Percentiles rank a stretch among this genome's conserved stretches.
Conservation (phyloP, 1,139 yeast genomes). For the Kodamaea sp. region DNA sequence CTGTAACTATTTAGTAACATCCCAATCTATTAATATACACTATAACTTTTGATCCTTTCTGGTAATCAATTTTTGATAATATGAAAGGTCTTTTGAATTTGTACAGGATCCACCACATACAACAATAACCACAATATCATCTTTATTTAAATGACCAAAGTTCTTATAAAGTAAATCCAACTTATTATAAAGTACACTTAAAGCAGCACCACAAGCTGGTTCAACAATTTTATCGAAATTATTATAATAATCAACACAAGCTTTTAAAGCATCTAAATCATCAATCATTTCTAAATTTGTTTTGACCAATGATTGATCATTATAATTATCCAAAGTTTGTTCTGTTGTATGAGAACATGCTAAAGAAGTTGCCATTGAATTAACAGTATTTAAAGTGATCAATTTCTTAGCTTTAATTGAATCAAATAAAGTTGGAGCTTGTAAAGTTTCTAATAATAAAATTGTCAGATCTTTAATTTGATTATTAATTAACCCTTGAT, state of each 20-base stretch:
- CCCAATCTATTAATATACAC: neutral
- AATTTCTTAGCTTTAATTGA: slow-evolving; percentile 46
- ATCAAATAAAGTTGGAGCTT: slow-evolving; percentile 54
- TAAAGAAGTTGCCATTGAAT: slow-evolving; percentile 57
- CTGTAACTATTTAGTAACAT: neutral
- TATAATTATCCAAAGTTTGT: slow-evolving; percentile 39
- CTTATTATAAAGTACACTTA: slow-evolving; percentile 47
- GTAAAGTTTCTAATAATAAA: slow-evolving; percentile 50
- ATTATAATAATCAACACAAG: slow-evolving; percentile 48
- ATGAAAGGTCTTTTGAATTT: slow-evolving; percentile 11
- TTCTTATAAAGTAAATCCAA: slow-evolving; percentile 28
- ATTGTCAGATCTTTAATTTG: slow-evolving; percentile 19
- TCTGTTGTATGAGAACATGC: slow-evolving; percentile 56
- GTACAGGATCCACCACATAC: slow-evolving; percentile 67
- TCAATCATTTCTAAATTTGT: slow-evolving; percentile 47
- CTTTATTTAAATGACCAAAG: slow-evolving; percentile 31
- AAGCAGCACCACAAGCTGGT: slow-evolving; percentile 75
- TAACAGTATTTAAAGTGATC: slow-evolving; percentile 42
- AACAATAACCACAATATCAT: slow-evolving; percentile 53
- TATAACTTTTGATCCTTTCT: slow-evolving; percentile 15
- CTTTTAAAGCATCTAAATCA: slow-evolving; percentile 53
- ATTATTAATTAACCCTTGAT: slow-evolving; percentile 48
- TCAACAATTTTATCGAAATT: slow-evolving; percentile 54
- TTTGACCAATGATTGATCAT: slow-evolving; percentile 28
- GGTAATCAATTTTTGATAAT: slow-evolving; percentile 13